Evolutionary conservation across 306 rosid genomes (phyloP).

Genomic region (Clitoria ternatea): DNA sequence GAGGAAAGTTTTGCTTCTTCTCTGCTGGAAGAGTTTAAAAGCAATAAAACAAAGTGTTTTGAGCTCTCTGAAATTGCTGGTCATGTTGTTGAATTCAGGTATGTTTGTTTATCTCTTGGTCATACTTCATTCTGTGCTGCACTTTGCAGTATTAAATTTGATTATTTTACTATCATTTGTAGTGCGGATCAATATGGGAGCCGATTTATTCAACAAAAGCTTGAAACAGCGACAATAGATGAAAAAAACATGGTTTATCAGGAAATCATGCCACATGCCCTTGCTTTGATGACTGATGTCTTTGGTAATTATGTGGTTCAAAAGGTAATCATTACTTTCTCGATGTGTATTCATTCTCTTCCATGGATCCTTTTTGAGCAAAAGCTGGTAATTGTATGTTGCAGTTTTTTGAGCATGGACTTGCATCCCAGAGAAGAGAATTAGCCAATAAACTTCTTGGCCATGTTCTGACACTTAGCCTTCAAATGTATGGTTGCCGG

Average conservation of each 20-base stretch:
- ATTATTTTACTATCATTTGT: conserved; percentile 24
- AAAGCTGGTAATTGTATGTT: conserved; percentile 10
- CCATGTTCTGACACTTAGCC: conserved; percentile 84
- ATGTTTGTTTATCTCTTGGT: conserved; percentile 1
- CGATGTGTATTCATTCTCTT: background rate
- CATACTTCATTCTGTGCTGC: conserved; percentile 4
- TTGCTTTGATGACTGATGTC: conserved; percentile 91
- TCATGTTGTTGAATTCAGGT: conserved; percentile 77
- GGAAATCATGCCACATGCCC: conserved; percentile 97
- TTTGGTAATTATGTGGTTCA: conserved; percentile 97
- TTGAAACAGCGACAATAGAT: conserved; percentile 79
- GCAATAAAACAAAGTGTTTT: conserved; percentile 81
- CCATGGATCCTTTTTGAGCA: background rate
- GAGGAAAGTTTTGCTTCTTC: conserved; percentile 78
- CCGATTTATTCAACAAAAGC: conserved; percentile 91
- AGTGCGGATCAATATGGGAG: conserved; percentile 96
- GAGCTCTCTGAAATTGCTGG: conserved; percentile 75
- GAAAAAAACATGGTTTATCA: conserved; percentile 94
- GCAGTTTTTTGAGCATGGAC: conserved; percentile 97
- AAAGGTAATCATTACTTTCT: conserved; percentile 46
- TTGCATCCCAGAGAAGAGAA: conserved; percentile 77
- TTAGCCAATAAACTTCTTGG: conserved; percentile 79
- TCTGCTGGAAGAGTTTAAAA: conserved; percentile 84
- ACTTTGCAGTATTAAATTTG: background rate
- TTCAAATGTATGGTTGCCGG: conserved; percentile 98